Evolutionary conservation across 257 asterid species (phyloP).

Genomic region (Verbena officinalis): DNA sequence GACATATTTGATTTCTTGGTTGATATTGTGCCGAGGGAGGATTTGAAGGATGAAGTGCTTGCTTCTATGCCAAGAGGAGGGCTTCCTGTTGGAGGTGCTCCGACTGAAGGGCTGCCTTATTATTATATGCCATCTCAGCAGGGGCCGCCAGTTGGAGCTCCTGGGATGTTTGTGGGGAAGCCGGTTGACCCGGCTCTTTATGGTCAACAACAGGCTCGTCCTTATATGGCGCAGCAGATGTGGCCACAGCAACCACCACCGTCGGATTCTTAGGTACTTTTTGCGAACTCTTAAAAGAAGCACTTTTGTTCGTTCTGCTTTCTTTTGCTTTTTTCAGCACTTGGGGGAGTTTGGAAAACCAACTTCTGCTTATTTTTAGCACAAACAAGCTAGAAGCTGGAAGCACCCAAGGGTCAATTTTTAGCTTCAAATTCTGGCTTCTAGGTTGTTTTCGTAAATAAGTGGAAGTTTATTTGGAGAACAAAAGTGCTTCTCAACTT

Average conservation of each 20-base stretch:
- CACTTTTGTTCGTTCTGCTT: too few relatives aligned
- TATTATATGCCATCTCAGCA: conserved; percentile 78
- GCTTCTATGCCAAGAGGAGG: conserved; percentile 90
- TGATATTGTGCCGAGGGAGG: conserved; percentile 96
- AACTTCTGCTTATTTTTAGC: too few relatives aligned
- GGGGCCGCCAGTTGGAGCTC: conserved; percentile 63
- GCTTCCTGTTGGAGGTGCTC: conserved; percentile 77
- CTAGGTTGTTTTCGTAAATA: too few relatives aligned
- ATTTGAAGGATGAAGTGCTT: conserved; percentile 88
- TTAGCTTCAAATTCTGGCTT: too few relatives aligned
- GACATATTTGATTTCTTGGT: conserved; percentile 96
- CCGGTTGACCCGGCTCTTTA: conserved; percentile 81
- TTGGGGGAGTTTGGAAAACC: too few relatives aligned
- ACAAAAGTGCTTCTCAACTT: too few relatives aligned
- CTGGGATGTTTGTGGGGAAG: conserved; percentile 82
- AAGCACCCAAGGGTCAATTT: too few relatives aligned
- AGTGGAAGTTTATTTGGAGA: too few relatives aligned
- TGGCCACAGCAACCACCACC: conserved; percentile 91
- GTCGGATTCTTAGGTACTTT: conserved; percentile 77
- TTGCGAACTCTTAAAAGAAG: too few relatives aligned
- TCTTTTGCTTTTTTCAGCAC: too few relatives aligned
- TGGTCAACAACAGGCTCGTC: conserved; percentile 84
- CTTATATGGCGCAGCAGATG: conserved; percentile 84
- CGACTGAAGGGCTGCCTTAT: conserved; percentile 84
- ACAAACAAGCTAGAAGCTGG: too few relatives aligned